These are phyloP conservation scores for Adiantum capillusveneris DNA, from an alignment of 75 land plant species.

Conservation along the genomic window DNA sequence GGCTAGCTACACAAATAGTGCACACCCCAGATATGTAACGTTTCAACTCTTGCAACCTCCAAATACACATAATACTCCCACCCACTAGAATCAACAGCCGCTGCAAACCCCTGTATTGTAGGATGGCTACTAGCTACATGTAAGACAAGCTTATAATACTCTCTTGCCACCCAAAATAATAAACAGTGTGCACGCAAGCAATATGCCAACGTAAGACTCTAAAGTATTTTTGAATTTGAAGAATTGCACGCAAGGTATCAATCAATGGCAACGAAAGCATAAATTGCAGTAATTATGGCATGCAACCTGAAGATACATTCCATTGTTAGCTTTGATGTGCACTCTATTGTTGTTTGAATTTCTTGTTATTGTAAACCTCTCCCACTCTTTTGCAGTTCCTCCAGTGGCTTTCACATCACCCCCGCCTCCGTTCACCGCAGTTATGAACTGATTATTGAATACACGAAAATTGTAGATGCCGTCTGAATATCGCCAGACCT, in stretches of 20 bases:
- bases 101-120: too few species aligned
- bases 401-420: constrained; percentile 37
- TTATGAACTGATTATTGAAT: constrained; percentile 53
- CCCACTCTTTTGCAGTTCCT: constrained; percentile 36
- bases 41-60: too few species aligned
- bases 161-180: too few species aligned
- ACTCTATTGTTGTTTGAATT: constrained; percentile 35
- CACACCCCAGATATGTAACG: too few species aligned
- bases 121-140: too few species aligned
- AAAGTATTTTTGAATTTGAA: background rate
- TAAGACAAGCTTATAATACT: too few species aligned
- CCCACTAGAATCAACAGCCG: too few species aligned
- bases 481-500: constrained; percentile 72
- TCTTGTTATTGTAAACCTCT: constrained; percentile 56
- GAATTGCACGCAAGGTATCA: too few species aligned
- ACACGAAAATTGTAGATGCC: constrained; percentile 49
- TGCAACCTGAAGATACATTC: constrained; percentile 61
- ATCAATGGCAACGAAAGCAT: too few species aligned
- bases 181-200: background rate
- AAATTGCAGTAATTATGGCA: background rate
- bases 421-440: constrained; percentile 27
- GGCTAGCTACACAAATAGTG: too few species aligned
- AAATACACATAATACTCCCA: too few species aligned
- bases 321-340: constrained; percentile 61
- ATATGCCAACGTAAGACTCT: background rate